Conservation (phyloP, 257 asterid species). For the Rhazya stricta region DNA sequence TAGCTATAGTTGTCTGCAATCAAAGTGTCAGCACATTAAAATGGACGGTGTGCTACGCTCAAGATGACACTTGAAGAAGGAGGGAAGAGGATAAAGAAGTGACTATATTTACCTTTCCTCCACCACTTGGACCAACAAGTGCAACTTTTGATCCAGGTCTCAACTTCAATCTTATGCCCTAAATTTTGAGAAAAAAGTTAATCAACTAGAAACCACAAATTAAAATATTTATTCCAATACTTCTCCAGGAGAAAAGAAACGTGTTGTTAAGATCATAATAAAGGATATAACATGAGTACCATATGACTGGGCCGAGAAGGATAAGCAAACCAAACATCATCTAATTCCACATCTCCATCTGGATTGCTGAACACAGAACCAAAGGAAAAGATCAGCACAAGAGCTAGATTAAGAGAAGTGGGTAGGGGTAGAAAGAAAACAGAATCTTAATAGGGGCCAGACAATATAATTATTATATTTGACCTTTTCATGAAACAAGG, state of each 20-base stretch:
- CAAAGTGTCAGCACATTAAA: constrained; percentile 3
- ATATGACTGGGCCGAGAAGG: constrained; percentile 80
- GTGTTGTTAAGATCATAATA: neutral
- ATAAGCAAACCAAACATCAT: constrained; percentile 85
- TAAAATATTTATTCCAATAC: neutral
- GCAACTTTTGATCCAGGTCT: constrained; percentile 81
- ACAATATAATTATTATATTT: neutral
- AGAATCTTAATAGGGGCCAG: neutral
- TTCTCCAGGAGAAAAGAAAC: neutral
- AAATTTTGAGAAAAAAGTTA: constrained; percentile 16
- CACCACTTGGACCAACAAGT: constrained; percentile 89
- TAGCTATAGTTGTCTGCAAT: constrained; percentile 86
- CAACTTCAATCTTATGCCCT: constrained; percentile 70
- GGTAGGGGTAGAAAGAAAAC: neutral
- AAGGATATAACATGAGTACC: constrained; percentile 61
- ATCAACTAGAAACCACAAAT: neutral
- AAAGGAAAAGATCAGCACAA: neutral
- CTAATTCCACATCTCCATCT: constrained; percentile 73
- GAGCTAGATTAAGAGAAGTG: neutral
- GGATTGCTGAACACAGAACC: constrained; percentile 36
- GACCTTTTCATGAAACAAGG: neutral
- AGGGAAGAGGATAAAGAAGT: neutral
- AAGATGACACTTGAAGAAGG: neutral
- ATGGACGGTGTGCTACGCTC: neutral
- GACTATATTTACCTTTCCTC: constrained; percentile 58